Conservation (phyloP, 495 filamentous ascomycete species). For the Tirmania nivea region DNA sequence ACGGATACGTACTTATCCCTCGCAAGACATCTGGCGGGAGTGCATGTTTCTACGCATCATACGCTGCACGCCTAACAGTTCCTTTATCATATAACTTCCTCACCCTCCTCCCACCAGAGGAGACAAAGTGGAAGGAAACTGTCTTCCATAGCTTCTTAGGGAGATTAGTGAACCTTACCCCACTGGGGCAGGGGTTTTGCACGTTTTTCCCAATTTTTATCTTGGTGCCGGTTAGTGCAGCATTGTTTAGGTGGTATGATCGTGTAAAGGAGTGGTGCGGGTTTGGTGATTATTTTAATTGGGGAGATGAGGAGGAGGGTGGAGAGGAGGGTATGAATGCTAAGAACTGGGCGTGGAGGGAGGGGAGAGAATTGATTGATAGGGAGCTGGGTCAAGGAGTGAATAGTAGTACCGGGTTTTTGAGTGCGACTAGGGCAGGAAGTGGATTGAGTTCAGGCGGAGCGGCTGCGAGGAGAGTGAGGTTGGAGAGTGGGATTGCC, state of each 20-base stretch:
- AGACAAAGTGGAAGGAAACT: constrained; percentile 39
- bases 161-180: constrained; percentile 59
- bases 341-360: constrained; percentile 53
- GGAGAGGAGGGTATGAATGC: constrained; percentile 39
- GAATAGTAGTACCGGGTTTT: constrained; percentile 2
- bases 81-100: constrained; percentile 90
- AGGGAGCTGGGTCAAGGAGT: constrained; percentile 48
- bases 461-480: constrained; percentile 11
- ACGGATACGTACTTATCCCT: constrained; percentile 70
- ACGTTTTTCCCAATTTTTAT: constrained; percentile 73
- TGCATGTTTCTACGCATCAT: constrained; percentile 82
- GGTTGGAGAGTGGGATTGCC: constrained; percentile 16
- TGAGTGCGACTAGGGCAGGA: constrained; percentile 3
- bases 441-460: constrained; percentile 26
- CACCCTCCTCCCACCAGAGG: constrained; percentile 49
- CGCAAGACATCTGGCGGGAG: constrained; percentile 79
- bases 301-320: constrained; percentile 46
- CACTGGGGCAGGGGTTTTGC: constrained; percentile 64
- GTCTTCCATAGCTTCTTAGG: constrained; percentile 79
- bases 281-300: constrained; percentile 52
- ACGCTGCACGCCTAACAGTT: constrained; percentile 75
- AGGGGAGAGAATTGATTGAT: constrained; percentile 84
- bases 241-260: constrained; percentile 69
- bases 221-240: constrained; percentile 60
- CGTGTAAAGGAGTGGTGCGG: constrained; percentile 55